These are phyloP conservation scores for Penstemon barbatus DNA, from an alignment of 257 asterid species.

Conservation along the genomic window DNA sequence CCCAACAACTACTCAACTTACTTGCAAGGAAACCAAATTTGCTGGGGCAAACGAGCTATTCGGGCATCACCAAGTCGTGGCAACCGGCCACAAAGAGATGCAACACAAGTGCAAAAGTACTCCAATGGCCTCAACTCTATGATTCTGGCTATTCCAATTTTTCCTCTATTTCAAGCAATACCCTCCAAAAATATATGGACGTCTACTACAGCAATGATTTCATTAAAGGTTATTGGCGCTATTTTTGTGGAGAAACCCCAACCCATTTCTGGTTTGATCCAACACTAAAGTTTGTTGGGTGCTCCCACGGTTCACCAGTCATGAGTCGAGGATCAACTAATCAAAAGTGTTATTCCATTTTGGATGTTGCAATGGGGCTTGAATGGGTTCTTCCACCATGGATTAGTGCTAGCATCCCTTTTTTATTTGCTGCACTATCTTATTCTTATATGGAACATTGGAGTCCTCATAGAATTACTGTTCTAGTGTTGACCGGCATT, in stretches of 20 bases:
- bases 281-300: not conserved
- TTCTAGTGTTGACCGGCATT: conserved; percentile 15
- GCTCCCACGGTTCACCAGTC: not conserved
- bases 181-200: not conserved
- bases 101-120: not conserved
- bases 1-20: conserved; percentile 26
- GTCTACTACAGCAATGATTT: not conserved
- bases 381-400: not conserved
- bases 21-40: conserved; percentile 16
- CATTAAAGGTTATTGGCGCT: not conserved
- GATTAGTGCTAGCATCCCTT: conserved; percentile 12
- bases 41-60: conserved; percentile 13
- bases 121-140: not conserved
- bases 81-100: not conserved
- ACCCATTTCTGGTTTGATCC: not conserved
- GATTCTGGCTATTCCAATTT: not conserved
- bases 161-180: not conserved
- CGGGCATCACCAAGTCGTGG: conserved; percentile 36
- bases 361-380: not conserved
- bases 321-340: not conserved
- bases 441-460: no score
- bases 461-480: no score
- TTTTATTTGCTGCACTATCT: no score
- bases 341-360: no score
- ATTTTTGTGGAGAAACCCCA: not conserved